Conservation (phyloP, 306 rosid genomes). For the Vigna reflexopilosa region DNA sequence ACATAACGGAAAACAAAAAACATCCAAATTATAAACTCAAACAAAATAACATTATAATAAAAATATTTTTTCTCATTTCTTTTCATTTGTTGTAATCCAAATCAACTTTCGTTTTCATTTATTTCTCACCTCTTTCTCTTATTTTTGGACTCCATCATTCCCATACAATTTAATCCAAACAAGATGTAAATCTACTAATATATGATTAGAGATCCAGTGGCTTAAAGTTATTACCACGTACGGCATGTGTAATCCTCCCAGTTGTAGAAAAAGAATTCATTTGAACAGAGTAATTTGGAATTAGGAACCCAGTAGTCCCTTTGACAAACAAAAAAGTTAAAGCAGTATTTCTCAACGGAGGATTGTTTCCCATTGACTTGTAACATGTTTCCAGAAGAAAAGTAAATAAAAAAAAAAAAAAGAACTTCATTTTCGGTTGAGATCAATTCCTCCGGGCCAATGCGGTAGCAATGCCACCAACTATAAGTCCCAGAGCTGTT, state of each 20-base stretch:
- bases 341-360: slow-evolving; percentile 23
- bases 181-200: neutral
- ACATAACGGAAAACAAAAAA: too few relatives aligned
- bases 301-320: neutral
- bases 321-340: slow-evolving; percentile 8
- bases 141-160: too few relatives aligned
- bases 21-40: too few relatives aligned
- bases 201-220: neutral
- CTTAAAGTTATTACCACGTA: neutral
- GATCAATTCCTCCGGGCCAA: slow-evolving; percentile 70
- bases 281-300: neutral
- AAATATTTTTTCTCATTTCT: too few relatives aligned
- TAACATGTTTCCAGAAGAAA: slow-evolving; percentile 20
- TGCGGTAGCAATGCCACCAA: slow-evolving; percentile 92
- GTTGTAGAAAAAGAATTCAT: neutral
- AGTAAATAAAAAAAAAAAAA: slow-evolving; percentile 30
- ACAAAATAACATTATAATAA: too few relatives aligned
- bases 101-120: too few relatives aligned
- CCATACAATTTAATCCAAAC: too few relatives aligned
- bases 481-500: slow-evolving; percentile 80
- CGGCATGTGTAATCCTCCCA: neutral
- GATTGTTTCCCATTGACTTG: slow-evolving; percentile 39
- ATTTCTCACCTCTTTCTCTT: too few relatives aligned
- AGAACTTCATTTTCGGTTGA: slow-evolving; percentile 14
- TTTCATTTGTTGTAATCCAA: too few relatives aligned